These are phyloP conservation scores for Scheffersomyces spartinae DNA, from an alignment of 805 yeast genomes.

Conservation along the genomic window DNA sequence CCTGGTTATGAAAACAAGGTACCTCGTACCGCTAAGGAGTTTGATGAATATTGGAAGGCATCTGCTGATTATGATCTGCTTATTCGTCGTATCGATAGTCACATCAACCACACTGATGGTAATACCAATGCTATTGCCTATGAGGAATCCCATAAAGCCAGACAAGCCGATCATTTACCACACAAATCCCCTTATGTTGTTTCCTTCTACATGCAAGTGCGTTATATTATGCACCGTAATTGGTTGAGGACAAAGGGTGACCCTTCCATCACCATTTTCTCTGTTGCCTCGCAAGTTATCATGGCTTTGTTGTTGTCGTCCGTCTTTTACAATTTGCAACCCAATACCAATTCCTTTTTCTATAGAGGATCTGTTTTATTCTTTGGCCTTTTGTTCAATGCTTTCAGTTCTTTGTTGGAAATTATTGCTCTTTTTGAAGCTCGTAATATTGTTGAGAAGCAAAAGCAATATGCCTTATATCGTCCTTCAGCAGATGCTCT, in stretches of 20 bases:
- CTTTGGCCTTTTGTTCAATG: slow-evolving; percentile 48
- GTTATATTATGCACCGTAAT: slow-evolving; percentile 42
- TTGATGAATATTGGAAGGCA: slow-evolving; percentile 16
- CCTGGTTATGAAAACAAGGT: slow-evolving; percentile 21
- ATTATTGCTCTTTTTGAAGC: slow-evolving; percentile 46
- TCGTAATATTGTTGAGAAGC: slow-evolving; percentile 60
- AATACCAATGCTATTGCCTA: slow-evolving; percentile 9
- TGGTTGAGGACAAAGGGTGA: slow-evolving; percentile 45
- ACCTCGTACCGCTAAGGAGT: slow-evolving; percentile 16
- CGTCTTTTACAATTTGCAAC: slow-evolving; percentile 39
- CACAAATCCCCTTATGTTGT: slow-evolving; percentile 29
- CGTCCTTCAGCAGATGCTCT: slow-evolving; percentile 67
- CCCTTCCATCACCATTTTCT: slow-evolving; percentile 40
- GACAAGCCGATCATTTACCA: slow-evolving; percentile 28
- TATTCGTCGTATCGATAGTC: slow-evolving; percentile 7
- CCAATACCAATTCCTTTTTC: slow-evolving; percentile 43
- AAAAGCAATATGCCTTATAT: slow-evolving; percentile 59
- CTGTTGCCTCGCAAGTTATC: slow-evolving; percentile 39
- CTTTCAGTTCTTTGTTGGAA: slow-evolving; percentile 52
- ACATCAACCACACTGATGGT: slow-evolving; percentile 6
- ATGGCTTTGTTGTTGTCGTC: slow-evolving; percentile 55
- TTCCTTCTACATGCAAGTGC: slow-evolving; percentile 38
- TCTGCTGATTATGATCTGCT: slow-evolving; percentile 16
- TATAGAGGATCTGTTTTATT: slow-evolving; percentile 55
- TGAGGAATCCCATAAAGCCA: slow-evolving; percentile 27